Evolutionary conservation across 2,329 filamentous ascomycete species (phyloP), one percentile per base, ranked within the genome.

Genomic region (Neobulgaria alba): DNA sequence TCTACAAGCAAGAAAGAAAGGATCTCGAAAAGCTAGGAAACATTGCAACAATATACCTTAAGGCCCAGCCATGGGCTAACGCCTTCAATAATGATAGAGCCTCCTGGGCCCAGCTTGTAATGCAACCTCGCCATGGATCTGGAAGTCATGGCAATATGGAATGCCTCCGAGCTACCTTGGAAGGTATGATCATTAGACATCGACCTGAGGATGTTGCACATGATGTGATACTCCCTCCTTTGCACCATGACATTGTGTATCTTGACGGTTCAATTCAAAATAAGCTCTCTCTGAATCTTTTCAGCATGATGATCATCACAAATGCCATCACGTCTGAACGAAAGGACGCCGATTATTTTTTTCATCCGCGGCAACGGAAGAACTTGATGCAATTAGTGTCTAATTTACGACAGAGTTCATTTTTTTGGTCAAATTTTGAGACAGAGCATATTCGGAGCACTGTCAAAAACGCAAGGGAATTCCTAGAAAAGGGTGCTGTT

Each of bases 251-350:
- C 34, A 67, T 85, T 1, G 73, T 92, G 0, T 71, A 82, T 39
- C 68, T 95, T 2, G 77, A 92, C 46, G 88, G 88, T 0, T 90
- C 82, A 1, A 86, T 81, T 53, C 87, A 90, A 56, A 89, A 95
- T 60, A 86, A 80, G 54, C 61, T 95, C 8, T 85, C 82, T 0
- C 70, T 89, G 18, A 95, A 95, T 50, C 63, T 93, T 1, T 95
- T 95, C 56, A 75, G 85, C 1, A 83, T 92, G 63, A 79, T 86
- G 57, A 76, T 95, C 34, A 80, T 85, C 2, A 81, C 86, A 50
- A 96, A 96, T 57, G 79, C 87, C 0, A 79, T 96, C 1, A 89
- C 89, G 17, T 95, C 88, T 4, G 85, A 95, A 56, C 71, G 89
- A 9, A 78, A 74, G 0, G 90, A 90, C 53, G 69, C 75, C 41